These are phyloP conservation scores for Gynandropsis gynandra DNA, from an alignment of 345 rosid genomes.

Conservation along the genomic window DNA sequence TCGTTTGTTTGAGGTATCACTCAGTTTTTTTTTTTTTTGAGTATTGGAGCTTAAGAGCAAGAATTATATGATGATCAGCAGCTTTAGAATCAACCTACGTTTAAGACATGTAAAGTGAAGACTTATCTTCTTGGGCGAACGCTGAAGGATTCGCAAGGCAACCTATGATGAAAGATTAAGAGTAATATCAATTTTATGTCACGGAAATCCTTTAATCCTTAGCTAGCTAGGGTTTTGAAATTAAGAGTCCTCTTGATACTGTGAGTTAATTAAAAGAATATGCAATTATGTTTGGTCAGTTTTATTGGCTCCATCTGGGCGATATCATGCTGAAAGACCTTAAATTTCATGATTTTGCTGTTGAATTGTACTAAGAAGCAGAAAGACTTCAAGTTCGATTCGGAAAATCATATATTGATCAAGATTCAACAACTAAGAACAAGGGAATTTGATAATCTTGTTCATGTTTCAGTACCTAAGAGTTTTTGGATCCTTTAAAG, in stretches of 20 bases:
- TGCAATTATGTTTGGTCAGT: background rate
- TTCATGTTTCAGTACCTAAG: background rate
- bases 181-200: background rate
- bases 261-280: too few relatives aligned
- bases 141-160: background rate
- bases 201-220: too few relatives aligned
- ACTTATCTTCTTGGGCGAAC: constrained; percentile 7
- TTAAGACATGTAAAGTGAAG: background rate
- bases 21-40: background rate
- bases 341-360: background rate
- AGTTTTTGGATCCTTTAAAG: background rate
- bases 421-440: background rate
- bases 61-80: background rate
- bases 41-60: background rate
- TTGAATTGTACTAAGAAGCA: background rate
- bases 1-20: constrained; percentile 50
- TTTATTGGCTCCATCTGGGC: background rate
- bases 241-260: too few relatives aligned
- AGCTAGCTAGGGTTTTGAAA: too few relatives aligned
- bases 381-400: too few relatives aligned
- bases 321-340: background rate
- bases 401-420: too few relatives aligned
- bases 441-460: background rate
- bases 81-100: background rate
- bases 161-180: background rate